phyloP scores from a whole-genome alignment of 2,329 filamentous ascomycete species.

The Clarireedia homoeocarpa region DNA sequence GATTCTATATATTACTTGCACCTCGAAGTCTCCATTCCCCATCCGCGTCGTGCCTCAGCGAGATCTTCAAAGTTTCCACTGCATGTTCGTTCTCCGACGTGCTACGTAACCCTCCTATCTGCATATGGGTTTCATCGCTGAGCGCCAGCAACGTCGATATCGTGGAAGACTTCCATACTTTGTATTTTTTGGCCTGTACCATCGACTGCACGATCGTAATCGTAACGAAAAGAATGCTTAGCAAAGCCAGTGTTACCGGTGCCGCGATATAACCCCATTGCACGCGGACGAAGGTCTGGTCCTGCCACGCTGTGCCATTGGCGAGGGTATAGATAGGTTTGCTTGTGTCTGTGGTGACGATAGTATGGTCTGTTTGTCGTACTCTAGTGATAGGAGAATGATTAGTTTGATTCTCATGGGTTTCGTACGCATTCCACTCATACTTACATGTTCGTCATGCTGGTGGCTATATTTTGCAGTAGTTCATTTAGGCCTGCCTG shows the following conservation, averaged over 20 bases:
- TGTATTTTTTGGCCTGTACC: not conserved
- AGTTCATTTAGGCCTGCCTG: too few species aligned
- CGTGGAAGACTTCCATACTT: not conserved
- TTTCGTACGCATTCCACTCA: too few species aligned
- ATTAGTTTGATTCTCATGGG: too few species aligned
- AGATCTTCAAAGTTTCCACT: not conserved
- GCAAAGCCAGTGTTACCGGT: not conserved
- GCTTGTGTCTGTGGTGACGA: not conserved
- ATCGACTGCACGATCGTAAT: not conserved
- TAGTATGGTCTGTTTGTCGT: not conserved
- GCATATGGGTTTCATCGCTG: not conserved
- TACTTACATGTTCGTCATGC: too few species aligned
- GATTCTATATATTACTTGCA: too few species aligned
- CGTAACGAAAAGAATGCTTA: not conserved
- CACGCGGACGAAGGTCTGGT: not conserved
- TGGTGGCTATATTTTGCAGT: too few species aligned
- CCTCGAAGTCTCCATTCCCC: too few species aligned
- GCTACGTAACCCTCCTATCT: not conserved
- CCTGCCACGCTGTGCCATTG: not conserved
- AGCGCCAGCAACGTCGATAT: not conserved
- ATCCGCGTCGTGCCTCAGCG: too few species aligned
- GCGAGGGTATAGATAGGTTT: not conserved
- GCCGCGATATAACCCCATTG: not conserved
- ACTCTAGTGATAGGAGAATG: not conserved
- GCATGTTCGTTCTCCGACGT: not conserved